Evolutionary conservation across 768 basidiomycete species (phyloP), one percentile per base, ranked within the genome.

Genomic region (Hysterangium stoloniferum): DNA sequence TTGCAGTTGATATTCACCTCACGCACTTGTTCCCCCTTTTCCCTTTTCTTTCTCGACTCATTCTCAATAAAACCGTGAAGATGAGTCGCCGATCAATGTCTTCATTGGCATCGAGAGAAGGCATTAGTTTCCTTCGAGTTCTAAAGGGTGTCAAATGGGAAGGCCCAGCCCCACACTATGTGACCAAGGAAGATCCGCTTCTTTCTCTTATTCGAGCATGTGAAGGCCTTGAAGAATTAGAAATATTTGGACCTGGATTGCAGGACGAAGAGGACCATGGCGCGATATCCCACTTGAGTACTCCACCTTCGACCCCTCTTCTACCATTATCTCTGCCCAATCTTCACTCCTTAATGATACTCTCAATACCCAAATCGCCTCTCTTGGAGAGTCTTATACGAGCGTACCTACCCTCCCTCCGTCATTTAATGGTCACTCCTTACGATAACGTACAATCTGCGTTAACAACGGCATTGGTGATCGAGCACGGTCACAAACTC

Each of bases 321-420:
- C 59, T 59, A 8, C 73, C 78, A 6, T 63, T 89, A 17, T 55
- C 69, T 52, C 75, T 91, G 4, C 73, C 72, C 8, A 72, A 68
- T 48, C 71, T 92, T 15, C 76, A 73, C 43, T 77, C 73, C 17
- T 61, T 91, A 19, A 71, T 77, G 15, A 57, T 89, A 15, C 67
- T 87, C 19, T 82, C 84, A 1, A 77, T 86, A 68, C 79, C 81
- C 45, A 73, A 71, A 5, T 85, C 84, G 4, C 76, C 80, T 19
- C 67, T 87, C 28, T 69, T 88, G 64, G 65, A 75, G 33, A 71
- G 75, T 13, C 68, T 92, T 24, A 65, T 86, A 15, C 62, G 68
- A 33, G 74, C 83, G 0, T 62, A 77, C 0, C 76, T 92, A 12
- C 87, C 84, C 3, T 65, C 72, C 3, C 68, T 92, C 35, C 70